These are phyloP conservation scores for Pythium volutum DNA, from an alignment of 352 stramenopile species.

Conservation along the genomic window DNA sequence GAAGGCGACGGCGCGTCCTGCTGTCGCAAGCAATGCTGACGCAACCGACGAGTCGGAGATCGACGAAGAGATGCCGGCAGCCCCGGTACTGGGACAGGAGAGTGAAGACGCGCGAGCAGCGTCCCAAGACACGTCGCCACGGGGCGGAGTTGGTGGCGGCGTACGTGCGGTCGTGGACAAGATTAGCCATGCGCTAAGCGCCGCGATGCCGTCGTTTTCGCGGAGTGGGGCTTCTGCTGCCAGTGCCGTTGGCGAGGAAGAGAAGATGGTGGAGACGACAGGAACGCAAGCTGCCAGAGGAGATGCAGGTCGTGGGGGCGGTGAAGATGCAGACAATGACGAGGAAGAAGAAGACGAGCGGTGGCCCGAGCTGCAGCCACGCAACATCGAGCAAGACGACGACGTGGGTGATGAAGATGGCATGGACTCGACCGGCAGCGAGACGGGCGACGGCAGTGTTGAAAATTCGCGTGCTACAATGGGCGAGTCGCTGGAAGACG, in stretches of 20 bases:
- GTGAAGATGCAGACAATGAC: conserved; percentile 3
- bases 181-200: background rate
- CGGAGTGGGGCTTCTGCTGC: background rate
- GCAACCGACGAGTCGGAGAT: conserved; percentile 49
- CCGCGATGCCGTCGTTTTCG: background rate
- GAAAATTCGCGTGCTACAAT: background rate
- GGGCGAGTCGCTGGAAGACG: conserved; percentile 46
- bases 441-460: conserved; percentile 1
- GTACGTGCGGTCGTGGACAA: background rate
- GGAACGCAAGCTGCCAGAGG: background rate
- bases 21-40: conserved; percentile 42
- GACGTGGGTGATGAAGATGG: conserved; percentile 4
- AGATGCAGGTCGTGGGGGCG: background rate
- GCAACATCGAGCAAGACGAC: background rate
- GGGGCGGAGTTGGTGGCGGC: background rate
- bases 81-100: background rate
- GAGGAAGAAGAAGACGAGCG: conserved; percentile 31
- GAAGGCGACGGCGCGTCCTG: conserved; percentile 24
- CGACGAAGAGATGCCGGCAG: conserved; percentile 52
- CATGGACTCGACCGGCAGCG: background rate
- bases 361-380: conserved; percentile 27
- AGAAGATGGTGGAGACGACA: conserved; percentile 7
- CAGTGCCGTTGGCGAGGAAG: background rate
- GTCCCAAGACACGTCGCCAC: background rate
- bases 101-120: background rate